Evolutionary conservation across 192 early-diverging fungal genomes (phyloP), one percentile per base, ranked within the genome.

Genomic region (Coemansia brasiliensis): DNA sequence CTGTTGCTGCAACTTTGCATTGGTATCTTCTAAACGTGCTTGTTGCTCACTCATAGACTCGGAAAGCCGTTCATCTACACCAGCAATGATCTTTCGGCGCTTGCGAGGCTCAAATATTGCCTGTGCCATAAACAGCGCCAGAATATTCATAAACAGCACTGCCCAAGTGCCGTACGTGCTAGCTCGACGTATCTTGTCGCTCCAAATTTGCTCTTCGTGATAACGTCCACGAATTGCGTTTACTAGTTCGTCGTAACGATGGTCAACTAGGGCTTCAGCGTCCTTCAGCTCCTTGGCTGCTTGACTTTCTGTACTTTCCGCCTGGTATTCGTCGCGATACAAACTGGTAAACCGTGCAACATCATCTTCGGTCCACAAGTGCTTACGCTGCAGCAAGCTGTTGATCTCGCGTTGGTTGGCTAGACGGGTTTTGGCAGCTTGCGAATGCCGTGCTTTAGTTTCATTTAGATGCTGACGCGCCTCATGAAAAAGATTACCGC

Each of bases 171-270:
- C 87, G 41, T 90, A 90, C 5, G 87, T 90, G 56, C 80, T 84
- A 12, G 86, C 87, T 11, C 84, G 80, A 13, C 90, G 85, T 48
- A 92, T 92, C 77, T 92, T 92, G 73, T 92, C 90, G 67, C 87
- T 89, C 90, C 90, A 92, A 21, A 92, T 69, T 57, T 92, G 90
- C 43, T 92, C 90, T 63, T 90, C 90, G 50, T 92, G 90, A 63
- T 92, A 92, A 15, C 90, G 72, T 48, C 86, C 80, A 63, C 86
- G 85, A n/a, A 92, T 92, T 1, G 85, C 79, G 18, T 67, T 74
- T 1, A 85, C 87, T 38, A 92, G 55, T 24, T 75, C 82, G 18
- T 83, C 72, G 27, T 87, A 92, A 10, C 79, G 77, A 22, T 67
- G 63, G 17, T 92, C 90, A 26, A 89, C 87, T 13, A 83, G 57